phyloP scores from a whole-genome alignment of 164 flowering plant species.

The Cinnamomum chago region DNA sequence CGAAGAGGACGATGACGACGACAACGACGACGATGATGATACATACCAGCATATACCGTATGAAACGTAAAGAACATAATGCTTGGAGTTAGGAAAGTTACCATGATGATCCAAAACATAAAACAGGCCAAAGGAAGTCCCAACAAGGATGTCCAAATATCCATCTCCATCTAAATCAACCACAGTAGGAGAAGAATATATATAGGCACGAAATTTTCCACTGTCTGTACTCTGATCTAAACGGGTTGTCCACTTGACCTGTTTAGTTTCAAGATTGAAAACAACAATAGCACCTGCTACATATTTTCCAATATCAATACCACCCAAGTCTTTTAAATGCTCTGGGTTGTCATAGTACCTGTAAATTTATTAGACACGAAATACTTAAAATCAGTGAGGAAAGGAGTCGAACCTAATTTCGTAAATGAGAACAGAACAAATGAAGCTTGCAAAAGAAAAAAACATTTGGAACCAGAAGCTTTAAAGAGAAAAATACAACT shows the following conservation, averaged over 20 bases:
- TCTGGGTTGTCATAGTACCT: conserved; percentile 97
- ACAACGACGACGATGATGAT: too few species aligned
- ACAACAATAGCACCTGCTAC: conserved; percentile 90
- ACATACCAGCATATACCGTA: too few species aligned
- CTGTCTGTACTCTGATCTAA: conserved; percentile 80
- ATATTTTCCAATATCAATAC: conserved; percentile 81
- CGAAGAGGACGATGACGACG: too few species aligned
- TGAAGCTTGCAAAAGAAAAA: background rate
- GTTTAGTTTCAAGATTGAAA: conserved; percentile 91
- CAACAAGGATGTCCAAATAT: conserved; percentile 87
- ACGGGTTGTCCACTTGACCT: conserved; percentile 82
- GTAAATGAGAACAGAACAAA: background rate
- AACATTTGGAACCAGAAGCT: too few species aligned
- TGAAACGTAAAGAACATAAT: background rate
- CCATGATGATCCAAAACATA: conserved; percentile 96
- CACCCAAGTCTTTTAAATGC: conserved; percentile 82
- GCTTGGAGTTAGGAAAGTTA: conserved; percentile 25
- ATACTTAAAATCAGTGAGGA: conserved; percentile 14
- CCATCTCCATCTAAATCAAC: conserved; percentile 98
- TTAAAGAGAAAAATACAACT: too few species aligned
- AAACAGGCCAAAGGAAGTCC: conserved; percentile 92
- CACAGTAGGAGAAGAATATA: conserved; percentile 93
- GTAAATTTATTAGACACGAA: conserved; percentile 26
- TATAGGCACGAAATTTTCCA: conserved; percentile 68
- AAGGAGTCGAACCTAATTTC: background rate